Conservation (phyloP, 805 yeast species). For the Metschnikowia picachoensis region DNA sequence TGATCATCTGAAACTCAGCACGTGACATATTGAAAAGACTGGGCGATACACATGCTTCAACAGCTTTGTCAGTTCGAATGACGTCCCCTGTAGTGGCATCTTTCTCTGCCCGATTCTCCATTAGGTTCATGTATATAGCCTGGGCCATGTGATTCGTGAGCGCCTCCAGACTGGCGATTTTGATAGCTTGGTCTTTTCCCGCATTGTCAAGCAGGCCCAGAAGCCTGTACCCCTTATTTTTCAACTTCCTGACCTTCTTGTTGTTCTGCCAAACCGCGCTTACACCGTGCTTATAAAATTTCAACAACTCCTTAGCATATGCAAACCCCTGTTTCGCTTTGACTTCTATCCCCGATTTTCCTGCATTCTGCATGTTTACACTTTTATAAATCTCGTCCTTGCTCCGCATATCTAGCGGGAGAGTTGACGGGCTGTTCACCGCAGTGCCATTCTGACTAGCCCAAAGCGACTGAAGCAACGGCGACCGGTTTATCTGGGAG, state of each 20-base stretch:
- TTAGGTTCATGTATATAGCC: slow-evolving; percentile 30
- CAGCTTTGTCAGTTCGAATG: slow-evolving; percentile 11
- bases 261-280: slow-evolving; percentile 49
- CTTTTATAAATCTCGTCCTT: slow-evolving; percentile 26
- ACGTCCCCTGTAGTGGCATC: slow-evolving; percentile 20
- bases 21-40: slow-evolving; percentile 42
- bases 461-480: slow-evolving; percentile 12
- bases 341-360: slow-evolving; percentile 15
- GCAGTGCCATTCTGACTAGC: background rate
- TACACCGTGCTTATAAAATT: slow-evolving; percentile 58
- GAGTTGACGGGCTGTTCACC: slow-evolving; percentile 22
- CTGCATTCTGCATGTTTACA: slow-evolving; percentile 20
- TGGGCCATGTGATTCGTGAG: slow-evolving; percentile 36
- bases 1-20: slow-evolving; percentile 45
- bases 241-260: slow-evolving; percentile 16
- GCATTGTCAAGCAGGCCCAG: slow-evolving; percentile 17
- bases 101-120: slow-evolving; percentile 31
- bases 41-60: slow-evolving; percentile 7
- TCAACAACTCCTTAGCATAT: slow-evolving; percentile 43
- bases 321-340: slow-evolving; percentile 37
- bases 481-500: slow-evolving; percentile 2
- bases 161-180: slow-evolving; percentile 32
- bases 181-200: slow-evolving; percentile 25
- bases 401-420: slow-evolving; percentile 28
- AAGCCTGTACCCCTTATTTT: slow-evolving; percentile 19